Evolutionary conservation across 495 filamentous ascomycete genomes (phyloP).

Genomic region (Aspergillus haitiensis): DNA sequence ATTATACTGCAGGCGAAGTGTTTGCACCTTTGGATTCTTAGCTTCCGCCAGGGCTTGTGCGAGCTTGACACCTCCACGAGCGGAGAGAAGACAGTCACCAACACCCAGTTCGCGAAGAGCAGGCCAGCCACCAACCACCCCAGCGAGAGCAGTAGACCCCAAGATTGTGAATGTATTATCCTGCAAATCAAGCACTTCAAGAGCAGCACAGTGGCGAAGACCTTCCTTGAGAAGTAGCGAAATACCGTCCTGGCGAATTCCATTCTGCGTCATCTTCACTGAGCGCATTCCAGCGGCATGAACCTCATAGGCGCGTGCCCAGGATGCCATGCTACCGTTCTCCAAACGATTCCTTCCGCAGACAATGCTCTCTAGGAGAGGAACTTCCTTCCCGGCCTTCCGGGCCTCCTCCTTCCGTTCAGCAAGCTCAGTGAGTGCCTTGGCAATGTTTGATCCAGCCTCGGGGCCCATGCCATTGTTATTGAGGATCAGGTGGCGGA

Average conservation of each 20-base stretch:
- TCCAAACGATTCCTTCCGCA: slow-evolving; percentile 95
- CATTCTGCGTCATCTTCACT: slow-evolving; percentile 98
- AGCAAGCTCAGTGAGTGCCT: slow-evolving; percentile 72
- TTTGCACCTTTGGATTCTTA: slow-evolving; percentile 73
- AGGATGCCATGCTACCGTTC: slow-evolving; percentile 92
- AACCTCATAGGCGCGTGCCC: slow-evolving; percentile 81
- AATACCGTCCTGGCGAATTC: slow-evolving; percentile 92
- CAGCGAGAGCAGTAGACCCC: slow-evolving; percentile 76
- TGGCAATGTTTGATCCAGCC: slow-evolving; percentile 81
- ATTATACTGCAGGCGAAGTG: slow-evolving; percentile 87
- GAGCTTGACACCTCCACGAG: slow-evolving; percentile 74
- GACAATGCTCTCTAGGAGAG: slow-evolving; percentile 86
- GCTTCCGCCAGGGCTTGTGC: slow-evolving; percentile 71
- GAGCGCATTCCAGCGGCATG: slow-evolving; percentile 72
- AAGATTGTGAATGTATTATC: slow-evolving; percentile 92
- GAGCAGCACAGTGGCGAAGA: slow-evolving; percentile 60
- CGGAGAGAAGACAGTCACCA: slow-evolving; percentile 79
- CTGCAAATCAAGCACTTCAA: slow-evolving; percentile 83
- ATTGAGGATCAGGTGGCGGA: slow-evolving; percentile 90
- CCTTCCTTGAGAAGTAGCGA: slow-evolving; percentile 73
- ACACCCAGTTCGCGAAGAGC: slow-evolving; percentile 81
- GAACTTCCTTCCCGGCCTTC: slow-evolving; percentile 65
- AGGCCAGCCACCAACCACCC: slow-evolving; percentile 71
- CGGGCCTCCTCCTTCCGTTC: slow-evolving; percentile 77
- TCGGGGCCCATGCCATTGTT: slow-evolving; percentile 97